Evolutionary conservation across 1,284 basidiomycete species (phyloP).

Genomic region (Gymnopus androsaceus): DNA sequence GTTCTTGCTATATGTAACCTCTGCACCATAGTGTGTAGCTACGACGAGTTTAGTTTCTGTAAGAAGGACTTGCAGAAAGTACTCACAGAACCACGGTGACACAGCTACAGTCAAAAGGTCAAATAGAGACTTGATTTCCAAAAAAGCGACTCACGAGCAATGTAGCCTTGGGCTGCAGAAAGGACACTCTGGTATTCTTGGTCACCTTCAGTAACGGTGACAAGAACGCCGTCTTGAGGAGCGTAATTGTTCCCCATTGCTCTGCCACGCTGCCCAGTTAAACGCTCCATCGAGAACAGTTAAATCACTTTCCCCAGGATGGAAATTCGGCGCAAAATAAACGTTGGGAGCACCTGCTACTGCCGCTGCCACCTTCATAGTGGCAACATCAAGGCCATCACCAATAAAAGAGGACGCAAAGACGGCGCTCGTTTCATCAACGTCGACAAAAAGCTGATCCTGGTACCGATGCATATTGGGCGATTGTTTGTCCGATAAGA

Average conservation of each 20-base stretch:
- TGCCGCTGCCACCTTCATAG: slow-evolving; percentile 19
- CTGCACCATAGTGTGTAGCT: slow-evolving; percentile 37
- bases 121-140: background rate
- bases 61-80: background rate
- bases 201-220: slow-evolving; percentile 31
- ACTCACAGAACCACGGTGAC: slow-evolving; percentile 43
- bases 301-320: slow-evolving; percentile 23
- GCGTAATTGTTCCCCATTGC: slow-evolving; percentile 27
- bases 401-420: slow-evolving; percentile 25
- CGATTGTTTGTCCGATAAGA: slow-evolving; percentile 22
- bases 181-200: slow-evolving; percentile 22
- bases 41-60: slow-evolving; percentile 13
- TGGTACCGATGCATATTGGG: slow-evolving; percentile 21
- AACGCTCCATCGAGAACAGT: slow-evolving; percentile 23
- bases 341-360: slow-evolving; percentile 1
- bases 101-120: slow-evolving; percentile 31
- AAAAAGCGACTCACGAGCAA: slow-evolving; percentile 33
- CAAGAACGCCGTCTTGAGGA: slow-evolving; percentile 14
- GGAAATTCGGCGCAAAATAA: slow-evolving; percentile 26
- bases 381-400: slow-evolving; percentile 21
- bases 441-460: slow-evolving; percentile 22
- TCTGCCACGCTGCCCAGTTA: slow-evolving; percentile 26
- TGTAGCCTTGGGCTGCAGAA: slow-evolving; percentile 27
- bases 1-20: slow-evolving; percentile 29
- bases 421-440: slow-evolving; percentile 9